Conservation (phyloP, 1,139 yeast genomes). For the Nakaseomyces glabratus region DNA sequence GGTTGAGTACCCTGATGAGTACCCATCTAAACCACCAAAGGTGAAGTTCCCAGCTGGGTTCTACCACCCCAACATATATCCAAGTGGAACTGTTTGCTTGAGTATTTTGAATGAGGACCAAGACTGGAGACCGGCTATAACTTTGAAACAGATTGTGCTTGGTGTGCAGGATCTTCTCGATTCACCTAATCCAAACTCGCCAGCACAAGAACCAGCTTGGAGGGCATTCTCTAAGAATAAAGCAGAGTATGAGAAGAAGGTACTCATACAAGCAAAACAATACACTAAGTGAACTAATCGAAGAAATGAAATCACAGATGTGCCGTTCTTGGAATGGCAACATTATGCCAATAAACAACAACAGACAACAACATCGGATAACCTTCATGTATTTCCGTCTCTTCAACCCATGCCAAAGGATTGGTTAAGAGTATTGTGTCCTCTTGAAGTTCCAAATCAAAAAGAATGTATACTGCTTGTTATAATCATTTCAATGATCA, state of each 20-base stretch:
- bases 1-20: conserved; percentile 76
- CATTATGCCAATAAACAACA: too few relatives aligned
- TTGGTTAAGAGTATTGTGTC: neutral
- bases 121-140: conserved; percentile 97
- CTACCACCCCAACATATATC: conserved; percentile 94
- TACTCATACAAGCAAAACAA: conserved; percentile 69
- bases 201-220: conserved; percentile 98
- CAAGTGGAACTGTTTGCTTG: conserved; percentile 91
- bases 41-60: conserved; percentile 80
- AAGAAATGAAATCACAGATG: neutral
- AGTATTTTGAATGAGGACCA: conserved; percentile 90
- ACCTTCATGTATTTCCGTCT: neutral
- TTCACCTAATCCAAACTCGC: conserved; percentile 88
- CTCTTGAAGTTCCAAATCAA: too few relatives aligned
- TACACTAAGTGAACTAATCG: conserved; percentile 39
- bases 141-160: conserved; percentile 77
- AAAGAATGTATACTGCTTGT: too few relatives aligned
- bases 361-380: neutral
- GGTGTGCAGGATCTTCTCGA: conserved; percentile 90
- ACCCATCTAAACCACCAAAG: conserved; percentile 95
- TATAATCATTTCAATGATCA: too few relatives aligned
- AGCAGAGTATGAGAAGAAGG: conserved; percentile 62
- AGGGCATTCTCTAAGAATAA: conserved; percentile 67
- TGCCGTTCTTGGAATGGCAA: too few relatives aligned
- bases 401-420: neutral